phyloP scores from a whole-genome alignment of 2,329 filamentous ascomycete genomes.

The Calonectria leucothoes region DNA sequence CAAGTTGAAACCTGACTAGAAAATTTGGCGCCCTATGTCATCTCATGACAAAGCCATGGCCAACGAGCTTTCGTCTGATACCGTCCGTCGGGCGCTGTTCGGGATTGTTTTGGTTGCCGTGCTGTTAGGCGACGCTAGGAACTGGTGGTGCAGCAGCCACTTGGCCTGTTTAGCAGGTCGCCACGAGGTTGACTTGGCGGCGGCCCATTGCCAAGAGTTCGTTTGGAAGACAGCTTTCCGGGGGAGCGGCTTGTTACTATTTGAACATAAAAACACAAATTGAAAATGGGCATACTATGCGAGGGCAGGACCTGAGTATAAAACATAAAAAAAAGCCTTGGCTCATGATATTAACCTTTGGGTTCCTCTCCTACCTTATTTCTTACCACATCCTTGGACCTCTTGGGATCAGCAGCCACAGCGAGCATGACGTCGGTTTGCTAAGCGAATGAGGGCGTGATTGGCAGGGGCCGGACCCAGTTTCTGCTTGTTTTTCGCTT shows the following conservation, averaged over 20 bases:
- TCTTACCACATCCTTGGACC: neutral
- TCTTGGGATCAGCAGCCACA: neutral
- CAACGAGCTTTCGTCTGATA: neutral
- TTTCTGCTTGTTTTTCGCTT: constrained; percentile 3
- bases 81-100: neutral
- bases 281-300: neutral
- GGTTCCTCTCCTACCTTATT: neutral
- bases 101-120: constrained; percentile 8
- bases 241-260: too few species aligned
- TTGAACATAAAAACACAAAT: neutral
- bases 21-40: neutral
- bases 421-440: constrained; percentile 35
- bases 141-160: neutral
- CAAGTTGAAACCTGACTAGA: neutral
- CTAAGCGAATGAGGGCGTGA: constrained; percentile 22
- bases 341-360: constrained; percentile 12
- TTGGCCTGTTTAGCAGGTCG: neutral
- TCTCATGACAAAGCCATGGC: neutral
- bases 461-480: constrained; percentile 31
- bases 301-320: neutral
- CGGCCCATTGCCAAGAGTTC: neutral
- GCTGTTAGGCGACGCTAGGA: constrained; percentile 9
- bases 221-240: neutral
- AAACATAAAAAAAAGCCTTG: neutral
- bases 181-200: neutral